Base-by-base conservation (phyloP, 1,139 yeast species). In the Taphrina pruni region DNA sequence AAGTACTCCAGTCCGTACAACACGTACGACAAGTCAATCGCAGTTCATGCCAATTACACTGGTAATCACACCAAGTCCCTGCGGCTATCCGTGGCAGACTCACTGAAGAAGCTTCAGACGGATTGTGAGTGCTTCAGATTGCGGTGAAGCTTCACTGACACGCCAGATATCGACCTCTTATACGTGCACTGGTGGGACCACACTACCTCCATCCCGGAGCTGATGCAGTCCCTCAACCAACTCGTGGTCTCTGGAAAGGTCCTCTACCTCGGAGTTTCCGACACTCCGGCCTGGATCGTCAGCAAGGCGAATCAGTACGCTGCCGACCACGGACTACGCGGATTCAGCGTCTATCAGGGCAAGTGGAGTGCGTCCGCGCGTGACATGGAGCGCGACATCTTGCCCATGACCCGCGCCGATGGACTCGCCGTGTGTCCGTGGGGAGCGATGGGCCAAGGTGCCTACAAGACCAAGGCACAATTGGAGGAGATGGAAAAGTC, bases 271-370 rank as follows among this genome's bases (percentile, higher is more conserved):
- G 76, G 76, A 7, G 67, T 72, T 14, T 73, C 75, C 12, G 76
- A 75, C 54, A 70, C 75, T 1, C 76, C 76, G 11, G 76, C 76
- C 9, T 75, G 76, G 76, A 67, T 75, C 20, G 76, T 75, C 17
- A 60, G 73, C 12, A 73, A 72, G 57, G 76, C 76, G 17, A 75
- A 75, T 65, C 69, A 71, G 39, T 75, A 75, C 50, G 76, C 76
- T 8, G 64, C 69, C 11, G 71, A 69, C n/a, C 70, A 72, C 38
- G 75, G 75, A 17, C 60, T 72, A 54, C 70, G 73, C 6, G 76
- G 71, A 6, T 75, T 75, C 71, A 65, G 71, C 38, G 74, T 74
- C 39, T 75, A 75, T 66, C 76, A 75, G 62, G 76, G 76, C 7
- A 57, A 65, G 43, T 75, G 76, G 76, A 74, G 71, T 36, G 71